These are phyloP conservation scores for Penicillium griseofulvum DNA, from an alignment of 2,329 filamentous ascomycete genomes.

Conservation along the genomic window DNA sequence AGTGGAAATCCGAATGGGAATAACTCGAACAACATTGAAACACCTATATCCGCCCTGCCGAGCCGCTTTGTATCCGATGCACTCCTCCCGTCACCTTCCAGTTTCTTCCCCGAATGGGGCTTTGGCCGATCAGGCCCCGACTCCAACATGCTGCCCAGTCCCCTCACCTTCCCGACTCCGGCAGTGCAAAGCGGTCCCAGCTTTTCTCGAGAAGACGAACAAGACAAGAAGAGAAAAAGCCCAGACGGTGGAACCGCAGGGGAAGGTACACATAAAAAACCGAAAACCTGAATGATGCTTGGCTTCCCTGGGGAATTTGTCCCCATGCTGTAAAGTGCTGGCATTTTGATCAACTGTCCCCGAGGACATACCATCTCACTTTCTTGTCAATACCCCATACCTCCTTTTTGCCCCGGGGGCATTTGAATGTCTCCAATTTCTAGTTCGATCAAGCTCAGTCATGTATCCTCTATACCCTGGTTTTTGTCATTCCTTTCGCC, in stretches of 20 bases:
- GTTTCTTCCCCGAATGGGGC: slow-evolving; percentile 90
- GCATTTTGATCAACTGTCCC: slow-evolving; percentile 6
- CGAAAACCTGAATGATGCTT: slow-evolving; percentile 32
- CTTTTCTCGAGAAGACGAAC: slow-evolving; percentile 43
- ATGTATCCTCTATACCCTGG: slow-evolving; percentile 22
- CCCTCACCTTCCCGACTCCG: slow-evolving; percentile 88
- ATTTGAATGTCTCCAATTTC: slow-evolving; percentile 4
- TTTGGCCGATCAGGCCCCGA: slow-evolving; percentile 63
- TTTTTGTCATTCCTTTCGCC: slow-evolving; percentile 8
- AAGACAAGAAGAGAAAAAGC: slow-evolving; percentile 46
- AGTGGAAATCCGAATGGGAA: slow-evolving; percentile 10
- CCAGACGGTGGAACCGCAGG: slow-evolving; percentile 37
- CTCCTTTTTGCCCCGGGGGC: not conserved
- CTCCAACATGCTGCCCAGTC: slow-evolving; percentile 85
- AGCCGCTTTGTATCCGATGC: slow-evolving; percentile 87
- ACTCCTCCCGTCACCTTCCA: slow-evolving; percentile 84
- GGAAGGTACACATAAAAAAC: slow-evolving; percentile 38
- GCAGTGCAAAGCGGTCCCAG: slow-evolving; percentile 42
- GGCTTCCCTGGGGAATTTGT: not conserved
- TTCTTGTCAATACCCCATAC: slow-evolving; percentile 9
- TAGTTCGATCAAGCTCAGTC: slow-evolving; percentile 16
- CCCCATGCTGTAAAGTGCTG: not conserved
- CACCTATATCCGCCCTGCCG: slow-evolving; percentile 89
- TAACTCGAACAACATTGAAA: slow-evolving; percentile 53
- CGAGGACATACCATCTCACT: slow-evolving; percentile 6